phyloP scores from a whole-genome alignment of 2,329 filamentous ascomycete genomes.

The Hymenoscyphus repandus region DNA sequence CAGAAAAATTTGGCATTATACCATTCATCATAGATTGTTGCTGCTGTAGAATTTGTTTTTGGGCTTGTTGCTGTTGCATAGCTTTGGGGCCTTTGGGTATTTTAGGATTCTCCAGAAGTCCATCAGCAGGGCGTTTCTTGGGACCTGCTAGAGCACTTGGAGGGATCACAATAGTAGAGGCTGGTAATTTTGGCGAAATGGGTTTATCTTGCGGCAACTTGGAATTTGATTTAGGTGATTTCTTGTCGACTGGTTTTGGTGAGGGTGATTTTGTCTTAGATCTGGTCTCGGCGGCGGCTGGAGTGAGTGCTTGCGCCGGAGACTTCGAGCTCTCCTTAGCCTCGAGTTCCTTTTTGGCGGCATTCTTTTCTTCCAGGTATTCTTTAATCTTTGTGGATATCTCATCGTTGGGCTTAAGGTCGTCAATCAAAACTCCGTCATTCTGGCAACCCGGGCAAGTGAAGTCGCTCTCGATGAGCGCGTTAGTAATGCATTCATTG shows the following conservation, averaged over 20 bases:
- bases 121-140: slow-evolving; percentile 81
- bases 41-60: slow-evolving; percentile 39
- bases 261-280: slow-evolving; percentile 34
- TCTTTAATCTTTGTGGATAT: slow-evolving; percentile 71
- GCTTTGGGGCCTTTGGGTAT: slow-evolving; percentile 61
- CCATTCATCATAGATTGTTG: slow-evolving; percentile 45
- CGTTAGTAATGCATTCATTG: slow-evolving; percentile 99
- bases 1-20: slow-evolving; percentile 32
- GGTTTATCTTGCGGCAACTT: slow-evolving; percentile 31
- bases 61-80: slow-evolving; percentile 48
- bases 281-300: slow-evolving; percentile 31
- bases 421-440: slow-evolving; percentile 88
- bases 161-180: slow-evolving; percentile 22
- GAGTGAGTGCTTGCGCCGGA: slow-evolving; percentile 32
- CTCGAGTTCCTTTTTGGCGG: slow-evolving; percentile 32
- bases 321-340: slow-evolving; percentile 43
- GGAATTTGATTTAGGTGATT: slow-evolving; percentile 17
- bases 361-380: slow-evolving; percentile 57
- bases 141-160: neutral
- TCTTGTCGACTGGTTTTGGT: slow-evolving; percentile 28
- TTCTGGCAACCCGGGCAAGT: slow-evolving; percentile 87
- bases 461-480: slow-evolving; percentile 97
- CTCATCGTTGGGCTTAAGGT: slow-evolving; percentile 79
- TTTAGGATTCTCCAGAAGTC: slow-evolving; percentile 58
- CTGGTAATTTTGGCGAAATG: slow-evolving; percentile 21